Percentiles rank a stretch among this genome's conserved stretches.
These are phyloP conservation scores for Diplodia corticola DNA, from an alignment of 2,329 filamentous ascomycete genomes.

Conservation along the genomic window DNA sequence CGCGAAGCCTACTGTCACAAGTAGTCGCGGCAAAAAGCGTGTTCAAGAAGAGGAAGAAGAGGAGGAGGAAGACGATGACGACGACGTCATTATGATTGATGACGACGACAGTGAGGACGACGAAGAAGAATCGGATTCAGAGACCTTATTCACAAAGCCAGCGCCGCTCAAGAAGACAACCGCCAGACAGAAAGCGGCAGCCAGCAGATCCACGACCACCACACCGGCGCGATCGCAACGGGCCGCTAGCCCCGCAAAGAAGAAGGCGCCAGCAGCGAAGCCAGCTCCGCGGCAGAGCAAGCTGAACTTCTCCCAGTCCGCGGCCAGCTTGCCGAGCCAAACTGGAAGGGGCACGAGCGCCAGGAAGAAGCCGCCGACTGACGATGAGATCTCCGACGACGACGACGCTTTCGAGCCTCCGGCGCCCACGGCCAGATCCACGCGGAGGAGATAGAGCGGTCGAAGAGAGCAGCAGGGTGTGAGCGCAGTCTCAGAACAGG, in stretches of 20 bases:
- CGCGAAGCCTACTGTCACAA: slow-evolving; percentile 32
- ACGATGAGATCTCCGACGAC: slow-evolving; percentile 44
- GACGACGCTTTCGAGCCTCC: slow-evolving; percentile 42
- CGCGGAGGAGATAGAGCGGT: neutral
- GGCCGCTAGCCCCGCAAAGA: slow-evolving; percentile 29
- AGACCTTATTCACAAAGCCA: slow-evolving; percentile 39
- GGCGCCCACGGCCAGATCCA: slow-evolving; percentile 28
- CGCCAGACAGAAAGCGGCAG: slow-evolving; percentile 26
- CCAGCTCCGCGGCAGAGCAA: slow-evolving; percentile 40
- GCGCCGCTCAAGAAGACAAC: slow-evolving; percentile 28
- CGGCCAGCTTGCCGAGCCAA: slow-evolving; percentile 38
- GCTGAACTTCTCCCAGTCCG: slow-evolving; percentile 44
- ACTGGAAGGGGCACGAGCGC: slow-evolving; percentile 29
- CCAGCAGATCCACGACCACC: slow-evolving; percentile 35
- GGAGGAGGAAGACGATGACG: slow-evolving; percentile 45
- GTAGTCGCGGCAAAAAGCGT: slow-evolving; percentile 42
- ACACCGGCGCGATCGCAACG: slow-evolving; percentile 25
- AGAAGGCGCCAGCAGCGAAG: slow-evolving; percentile 30
- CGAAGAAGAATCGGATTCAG: slow-evolving; percentile 38
- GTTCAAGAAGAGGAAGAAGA: slow-evolving; percentile 40
- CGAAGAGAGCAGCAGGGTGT: neutral
- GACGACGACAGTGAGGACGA: slow-evolving; percentile 52
- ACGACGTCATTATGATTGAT: slow-evolving; percentile 43
- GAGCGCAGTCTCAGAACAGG: neutral
- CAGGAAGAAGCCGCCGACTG: slow-evolving; percentile 32